A percentile compares a stretch with the other conserved stretches of the same genome.
These are phyloP conservation scores for Eucalyptus paniculata DNA, from an alignment of 345 rosid species.

Conservation along the genomic window DNA sequence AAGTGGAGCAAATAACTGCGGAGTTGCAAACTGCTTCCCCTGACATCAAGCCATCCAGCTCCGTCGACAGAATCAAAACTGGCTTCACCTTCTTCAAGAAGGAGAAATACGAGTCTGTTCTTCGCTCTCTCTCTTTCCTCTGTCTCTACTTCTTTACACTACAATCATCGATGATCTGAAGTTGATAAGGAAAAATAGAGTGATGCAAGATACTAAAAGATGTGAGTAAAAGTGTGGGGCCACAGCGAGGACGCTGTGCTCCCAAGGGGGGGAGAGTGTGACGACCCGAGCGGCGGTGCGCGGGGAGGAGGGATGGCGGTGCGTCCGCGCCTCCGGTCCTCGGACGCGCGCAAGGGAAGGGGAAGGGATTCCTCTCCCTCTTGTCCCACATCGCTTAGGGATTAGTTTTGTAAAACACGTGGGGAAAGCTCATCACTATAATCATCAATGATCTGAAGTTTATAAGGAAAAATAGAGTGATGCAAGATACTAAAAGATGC, in stretches of 20 bases:
- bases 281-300: no score
- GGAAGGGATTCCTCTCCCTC: no score
- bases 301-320: no score
- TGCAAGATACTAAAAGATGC: background rate
- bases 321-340: no score
- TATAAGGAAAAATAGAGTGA: background rate
- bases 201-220: background rate
- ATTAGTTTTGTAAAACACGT: no score
- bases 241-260: no score
- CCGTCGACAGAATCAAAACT: constrained; percentile 48
- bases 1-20: constrained; percentile 62
- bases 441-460: background rate
- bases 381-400: no score
- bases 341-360: no score
- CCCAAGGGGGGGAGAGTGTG: no score
- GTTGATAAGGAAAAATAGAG: background rate
- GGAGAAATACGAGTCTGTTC: constrained; percentile 73
- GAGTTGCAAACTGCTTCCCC: constrained; percentile 31
- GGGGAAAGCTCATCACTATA: no score
- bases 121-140: background rate
- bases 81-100: constrained; percentile 81
- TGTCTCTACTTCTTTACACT: background rate
- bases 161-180: background rate
- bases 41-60: constrained; percentile 18
- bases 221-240: background rate